Percentiles rank a stretch among this genome's conserved stretches.
Conservation (phyloP, 129 eudicot species). For the Centrapalus pauciflorus region DNA sequence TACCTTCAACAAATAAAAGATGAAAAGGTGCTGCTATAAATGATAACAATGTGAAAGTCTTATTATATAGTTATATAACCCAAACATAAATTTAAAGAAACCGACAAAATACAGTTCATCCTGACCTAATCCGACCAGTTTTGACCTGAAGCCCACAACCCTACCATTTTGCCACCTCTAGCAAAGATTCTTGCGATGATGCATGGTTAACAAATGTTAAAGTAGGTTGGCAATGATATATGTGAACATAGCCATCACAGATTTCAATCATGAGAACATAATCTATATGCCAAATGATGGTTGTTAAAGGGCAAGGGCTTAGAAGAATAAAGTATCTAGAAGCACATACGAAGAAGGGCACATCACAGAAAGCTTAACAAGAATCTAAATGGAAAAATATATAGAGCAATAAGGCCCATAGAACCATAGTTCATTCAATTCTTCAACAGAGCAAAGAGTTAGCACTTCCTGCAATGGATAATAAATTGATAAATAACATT, state of each 20-base stretch:
- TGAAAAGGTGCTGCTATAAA: too few relatives aligned
- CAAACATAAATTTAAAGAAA: too few relatives aligned
- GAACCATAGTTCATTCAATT: not conserved
- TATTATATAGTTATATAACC: too few relatives aligned
- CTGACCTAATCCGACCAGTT: too few relatives aligned
- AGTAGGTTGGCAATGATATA: not conserved
- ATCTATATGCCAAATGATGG: not conserved
- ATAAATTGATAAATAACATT: not conserved
- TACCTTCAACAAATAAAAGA: too few relatives aligned
- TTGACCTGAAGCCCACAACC: too few relatives aligned
- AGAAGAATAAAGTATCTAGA: not conserved
- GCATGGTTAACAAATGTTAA: not conserved
- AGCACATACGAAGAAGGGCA: not conserved
- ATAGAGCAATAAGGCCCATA: not conserved
- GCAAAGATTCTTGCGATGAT: too few relatives aligned
- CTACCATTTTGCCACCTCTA: not conserved
- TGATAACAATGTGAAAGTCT: too few relatives aligned
- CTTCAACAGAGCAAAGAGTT: not conserved
- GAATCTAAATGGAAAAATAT: not conserved
- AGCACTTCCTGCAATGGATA: not conserved
- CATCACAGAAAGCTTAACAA: not conserved
- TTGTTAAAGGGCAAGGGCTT: not conserved
- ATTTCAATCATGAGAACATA: not conserved
- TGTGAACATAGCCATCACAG: not conserved
- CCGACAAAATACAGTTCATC: too few relatives aligned